Evolutionary conservation across 768 basidiomycete species (phyloP), one percentile per base, ranked within the genome.

Genomic region (Exsudoporus frostii): DNA sequence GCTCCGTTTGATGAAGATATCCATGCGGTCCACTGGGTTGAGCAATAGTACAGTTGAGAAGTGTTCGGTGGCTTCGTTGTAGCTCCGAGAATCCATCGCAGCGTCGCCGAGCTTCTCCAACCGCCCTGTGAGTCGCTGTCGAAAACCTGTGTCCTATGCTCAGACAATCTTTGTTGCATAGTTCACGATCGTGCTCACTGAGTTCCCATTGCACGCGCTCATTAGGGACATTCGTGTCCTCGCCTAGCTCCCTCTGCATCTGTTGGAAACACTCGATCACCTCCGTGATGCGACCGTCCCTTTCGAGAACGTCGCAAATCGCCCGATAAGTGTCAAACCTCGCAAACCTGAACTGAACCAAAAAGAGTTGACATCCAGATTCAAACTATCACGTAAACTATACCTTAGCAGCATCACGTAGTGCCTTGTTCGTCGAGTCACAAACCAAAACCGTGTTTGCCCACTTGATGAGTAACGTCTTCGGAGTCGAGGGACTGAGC

Each of bases 231-330:
- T 0, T 13, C 9, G 17, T 4, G 13, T 24, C 45, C 5, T 7
- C 25, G 6, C 19, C 19, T 7, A 15, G 36, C 34, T n/a, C n/a
- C n/a, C n/a, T n/a, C n/a, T n/a, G n/a, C n/a, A n/a, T n/a, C n/a
- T n/a, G n/a, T n/a, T n/a, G 45, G 9, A 59, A 50, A 36, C 33
- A 53, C 17, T 20, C 2, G n/a, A 57, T 50, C 4, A 51, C 55
- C 27, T 59, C 38, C 8, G 17, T 6, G 19, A 33, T 14, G 6
- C 45, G 41, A 36, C 17, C 42, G 3, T 32, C 45, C 36, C 8
- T 15, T 19, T 53, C 37, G 2, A 53, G 42, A 30, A n/a, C 19
- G 7, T 50, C 48, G 22, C 48, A 56, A 1, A 56, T 40, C 0
- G 17, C 20, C 1, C 14, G 43, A 15, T 36, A 44, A 0, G 54